Base-by-base conservation (phyloP, 2,329 filamentous ascomycete species). In the Colletotrichum echinochloae region DNA sequence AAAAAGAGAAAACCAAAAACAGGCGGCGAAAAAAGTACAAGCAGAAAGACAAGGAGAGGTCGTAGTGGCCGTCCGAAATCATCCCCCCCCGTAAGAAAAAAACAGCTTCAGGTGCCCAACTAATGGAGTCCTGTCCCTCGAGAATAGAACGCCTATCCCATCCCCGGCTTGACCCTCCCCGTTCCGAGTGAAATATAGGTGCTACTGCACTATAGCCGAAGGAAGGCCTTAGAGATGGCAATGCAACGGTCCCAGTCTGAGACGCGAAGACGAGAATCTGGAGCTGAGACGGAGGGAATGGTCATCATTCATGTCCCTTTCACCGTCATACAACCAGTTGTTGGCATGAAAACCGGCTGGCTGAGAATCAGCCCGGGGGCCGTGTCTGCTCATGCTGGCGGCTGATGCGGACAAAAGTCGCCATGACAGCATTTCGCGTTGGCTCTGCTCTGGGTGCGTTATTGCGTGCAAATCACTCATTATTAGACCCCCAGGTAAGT, bases 391-490 rank as follows among this genome's bases (percentile, higher is more conserved):
- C 30, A 39, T 35, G 30, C 20, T 33, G 41, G 30, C 39, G 23
- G 26, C 28, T 30, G 64, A 8, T 14, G 33, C 62, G 52, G 51
- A 49, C 66, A 54, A 54, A 9, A 49, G 26, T 35, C 41, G 48
- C 23, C 55, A 33, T 30, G 28, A 37, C 30, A 20, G 26, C 37
- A 55, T 39, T 28, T 37, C 23, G 20, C 20, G 41, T 18, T 28
- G 64, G 41, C 44, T 46, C 46, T 63, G 35, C 18, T 44, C 28
- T 20, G 35, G 28, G 18, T 52, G 59, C 57, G 46, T 48, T 28
- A 62, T 68, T 39, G 67, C 57, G 57, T 67, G 57, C 64, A 67
- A 67, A 55, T 70, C 63, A 72, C 57, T 68, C 49, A 71, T 70
- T 60, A 33, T 57, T 51, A 54, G 55, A 39, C 63, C 63, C 63